phyloP scores from a whole-genome alignment of 257 asterid genomes.

The Solanum clarkiae region DNA sequence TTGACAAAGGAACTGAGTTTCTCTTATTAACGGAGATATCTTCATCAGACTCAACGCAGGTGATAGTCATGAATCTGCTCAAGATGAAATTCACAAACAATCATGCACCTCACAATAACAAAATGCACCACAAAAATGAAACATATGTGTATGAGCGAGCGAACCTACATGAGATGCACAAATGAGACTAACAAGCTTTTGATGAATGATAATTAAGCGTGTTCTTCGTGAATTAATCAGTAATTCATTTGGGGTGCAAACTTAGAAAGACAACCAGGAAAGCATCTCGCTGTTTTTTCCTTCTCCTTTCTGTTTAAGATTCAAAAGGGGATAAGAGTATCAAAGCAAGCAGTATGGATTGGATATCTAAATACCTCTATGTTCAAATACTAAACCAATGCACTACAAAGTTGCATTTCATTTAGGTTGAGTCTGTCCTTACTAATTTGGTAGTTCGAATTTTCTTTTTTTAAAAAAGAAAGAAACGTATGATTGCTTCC shows the following conservation, averaged over 20 bases:
- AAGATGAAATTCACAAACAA: background rate
- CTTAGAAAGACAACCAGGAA: background rate
- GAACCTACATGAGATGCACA: background rate
- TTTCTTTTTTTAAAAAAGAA: background rate
- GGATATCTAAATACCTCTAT: background rate
- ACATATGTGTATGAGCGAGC: background rate
- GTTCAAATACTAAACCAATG: background rate
- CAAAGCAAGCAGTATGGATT: background rate
- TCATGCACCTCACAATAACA: background rate
- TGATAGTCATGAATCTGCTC: constrained; percentile 47
- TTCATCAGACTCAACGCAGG: constrained; percentile 22
- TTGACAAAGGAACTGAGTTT: constrained; percentile 18
- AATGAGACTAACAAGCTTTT: background rate
- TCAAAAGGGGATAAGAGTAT: background rate
- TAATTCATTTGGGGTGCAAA: background rate
- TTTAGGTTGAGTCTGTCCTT: background rate
- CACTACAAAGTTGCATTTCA: background rate
- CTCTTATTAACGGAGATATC: constrained; percentile 23
- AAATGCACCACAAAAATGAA: background rate
- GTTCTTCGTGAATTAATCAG: background rate
- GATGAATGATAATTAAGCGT: background rate
- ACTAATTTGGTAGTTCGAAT: background rate
- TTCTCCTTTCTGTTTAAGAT: background rate
- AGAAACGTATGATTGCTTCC: background rate
- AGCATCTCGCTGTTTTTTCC: background rate